Evolutionary conservation across 208 protist genomes (phyloP), one percentile per base, ranked within the genome.

Genomic region (Leishmania guyanensis): DNA sequence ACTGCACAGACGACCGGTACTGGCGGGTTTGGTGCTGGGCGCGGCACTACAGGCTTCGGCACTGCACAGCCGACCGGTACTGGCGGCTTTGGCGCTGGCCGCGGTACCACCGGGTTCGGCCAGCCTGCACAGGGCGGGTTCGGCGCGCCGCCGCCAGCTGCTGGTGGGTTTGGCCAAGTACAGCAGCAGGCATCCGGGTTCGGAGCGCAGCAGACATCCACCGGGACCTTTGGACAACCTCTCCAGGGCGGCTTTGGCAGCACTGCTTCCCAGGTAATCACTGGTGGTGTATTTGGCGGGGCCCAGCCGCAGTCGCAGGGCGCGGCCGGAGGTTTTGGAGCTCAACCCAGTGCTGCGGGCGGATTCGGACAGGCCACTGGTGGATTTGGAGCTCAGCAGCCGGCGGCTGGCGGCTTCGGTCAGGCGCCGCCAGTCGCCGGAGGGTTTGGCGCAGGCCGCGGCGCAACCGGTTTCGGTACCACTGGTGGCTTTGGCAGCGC

Each of bases 31-130:
- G 79, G 78, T 75, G 54, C 62, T 36, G 78, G 78, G 46, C 51
- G 46, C 10, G 72, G 79, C 79, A 72, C 68, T 53, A 29, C 43
- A 17, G 68, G 68, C 68, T 72, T 72, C 50, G 68, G 76, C 12
- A 33, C 33, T 33, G 50, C 33, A 1, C 82, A 80, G 56, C 81
- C 54, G 51, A 17, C 58, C 50, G n/a, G 74, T 16, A 64, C 77
- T 4, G 82, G 85, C n/a, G 83, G 88, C 6, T 88, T 91, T 82
- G 85, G 88, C 51, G 83, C 84, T 48, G 79, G 83, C 48, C 69
- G 65, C 58, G 60, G 20, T n/a, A 46, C 82, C 36, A 74, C 78
- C 29, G 84, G 84, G 14, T 89, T 88, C 84, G 86, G 83, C 16
- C 58, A 79, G 48, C 60, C 76, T 29, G 60, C 62, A 8, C 60